Conservation (phyloP, 2,329 filamentous ascomycete genomes). For the Dactylella cylindrospora region DNA sequence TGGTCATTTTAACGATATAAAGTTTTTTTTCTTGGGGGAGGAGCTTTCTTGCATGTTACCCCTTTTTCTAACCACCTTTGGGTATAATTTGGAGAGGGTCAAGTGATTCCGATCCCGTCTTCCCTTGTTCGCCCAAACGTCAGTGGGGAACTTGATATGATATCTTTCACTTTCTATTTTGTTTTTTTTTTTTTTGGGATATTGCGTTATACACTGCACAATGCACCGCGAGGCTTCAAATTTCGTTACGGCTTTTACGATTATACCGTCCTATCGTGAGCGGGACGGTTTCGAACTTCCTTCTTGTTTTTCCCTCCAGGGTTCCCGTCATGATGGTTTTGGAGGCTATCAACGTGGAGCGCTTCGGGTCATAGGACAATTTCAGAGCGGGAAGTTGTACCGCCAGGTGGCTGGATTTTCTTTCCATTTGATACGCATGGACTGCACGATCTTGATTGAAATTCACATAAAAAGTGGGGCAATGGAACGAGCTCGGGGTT, state of each 20-base stretch:
- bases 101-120: neutral
- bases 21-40: too few relatives aligned
- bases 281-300: neutral
- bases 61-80: constrained; percentile 27
- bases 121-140: too few relatives aligned
- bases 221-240: neutral
- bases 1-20: constrained; percentile 12
- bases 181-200: neutral
- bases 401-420: neutral
- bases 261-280: neutral
- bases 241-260: neutral
- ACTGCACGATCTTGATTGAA: constrained; percentile 12
- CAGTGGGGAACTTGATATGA: too few relatives aligned
- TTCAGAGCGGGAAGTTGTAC: neutral
- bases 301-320: too few relatives aligned
- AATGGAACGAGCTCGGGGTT: neutral
- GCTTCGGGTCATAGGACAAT: neutral
- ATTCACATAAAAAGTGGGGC: neutral
- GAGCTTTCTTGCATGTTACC: too few relatives aligned
- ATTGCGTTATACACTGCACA: neutral
- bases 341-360: neutral
- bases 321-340: too few relatives aligned
- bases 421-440: constrained; percentile 3
- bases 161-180: neutral
- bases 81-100: constrained; percentile 23